Evolutionary conservation across 352 stramenopile genomes (phyloP).

Genomic region (Aphanomyces cochlioides): DNA sequence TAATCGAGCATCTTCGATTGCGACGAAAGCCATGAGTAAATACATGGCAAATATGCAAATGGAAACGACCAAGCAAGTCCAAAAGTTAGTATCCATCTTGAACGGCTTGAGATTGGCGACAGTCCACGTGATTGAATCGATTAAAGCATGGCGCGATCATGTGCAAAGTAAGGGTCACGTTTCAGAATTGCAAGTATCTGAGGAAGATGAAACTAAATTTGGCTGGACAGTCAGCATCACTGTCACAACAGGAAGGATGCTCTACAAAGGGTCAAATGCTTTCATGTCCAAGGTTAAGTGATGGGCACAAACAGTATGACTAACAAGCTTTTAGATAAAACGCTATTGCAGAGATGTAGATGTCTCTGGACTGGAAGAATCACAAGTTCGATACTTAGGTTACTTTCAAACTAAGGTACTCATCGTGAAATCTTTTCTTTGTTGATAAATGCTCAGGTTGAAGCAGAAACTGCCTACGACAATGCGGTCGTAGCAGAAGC

Average conservation of each 20-base stretch:
- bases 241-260: conserved; percentile 51
- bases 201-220: conserved; percentile 31
- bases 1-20: conserved; percentile 38
- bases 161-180: conserved; percentile 46
- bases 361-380: conserved; percentile 47
- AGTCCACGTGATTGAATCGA: conserved; percentile 63
- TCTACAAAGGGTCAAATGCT: conserved; percentile 66
- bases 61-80: conserved; percentile 41
- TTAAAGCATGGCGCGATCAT: conserved; percentile 57
- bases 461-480: conserved; percentile 71
- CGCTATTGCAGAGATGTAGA: conserved; percentile 64
- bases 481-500: conserved; percentile 56
- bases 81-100: conserved; percentile 46
- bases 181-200: conserved; percentile 33
- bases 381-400: conserved; percentile 62
- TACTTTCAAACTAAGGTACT: conserved; percentile 53
- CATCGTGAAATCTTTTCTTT: background rate
- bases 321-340: conserved; percentile 37
- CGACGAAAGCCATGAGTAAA: conserved; percentile 52
- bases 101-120: conserved; percentile 58
- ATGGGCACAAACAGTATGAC: background rate
- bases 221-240: conserved; percentile 73
- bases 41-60: conserved; percentile 60
- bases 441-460: conserved; percentile 29
- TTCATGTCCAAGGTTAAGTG: conserved; percentile 49